Evolutionary conservation across 2,329 filamentous ascomycete genomes (phyloP).

Genomic region (Neonectria sp.): DNA sequence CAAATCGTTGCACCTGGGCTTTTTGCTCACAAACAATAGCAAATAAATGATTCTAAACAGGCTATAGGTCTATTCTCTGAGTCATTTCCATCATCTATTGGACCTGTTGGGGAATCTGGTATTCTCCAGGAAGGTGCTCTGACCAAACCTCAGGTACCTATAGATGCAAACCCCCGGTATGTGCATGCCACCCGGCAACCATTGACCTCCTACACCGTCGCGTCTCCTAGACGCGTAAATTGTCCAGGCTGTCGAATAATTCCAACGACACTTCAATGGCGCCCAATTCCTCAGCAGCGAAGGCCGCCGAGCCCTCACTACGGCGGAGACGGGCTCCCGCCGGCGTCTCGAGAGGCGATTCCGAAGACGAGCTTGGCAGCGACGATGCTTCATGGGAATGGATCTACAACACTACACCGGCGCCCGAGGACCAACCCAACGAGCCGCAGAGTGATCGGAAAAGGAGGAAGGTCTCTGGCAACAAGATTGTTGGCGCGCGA

Average conservation of each 20-base stretch:
- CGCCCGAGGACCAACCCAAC: conserved; percentile 47
- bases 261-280: conserved; percentile 44
- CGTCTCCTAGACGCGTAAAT: conserved; percentile 52
- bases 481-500: conserved; percentile 82
- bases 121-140: not conserved
- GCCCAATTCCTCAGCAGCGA: conserved; percentile 38
- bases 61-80: not conserved
- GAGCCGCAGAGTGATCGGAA: conserved; percentile 53
- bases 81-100: not conserved
- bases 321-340: conserved; percentile 48
- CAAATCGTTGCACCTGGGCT: not conserved
- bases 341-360: conserved; percentile 82
- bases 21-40: not conserved
- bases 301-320: conserved; percentile 34
- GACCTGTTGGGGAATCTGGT: not conserved
- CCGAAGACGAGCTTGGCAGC: conserved; percentile 86
- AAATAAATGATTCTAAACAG: not conserved
- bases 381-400: conserved; percentile 85
- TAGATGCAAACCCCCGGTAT: conserved; percentile 37
- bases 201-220: conserved; percentile 38
- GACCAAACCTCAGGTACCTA: not conserved
- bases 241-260: conserved; percentile 15
- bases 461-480: conserved; percentile 52
- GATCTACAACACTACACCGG: conserved; percentile 70
- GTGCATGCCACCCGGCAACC: conserved; percentile 44